Base-by-base conservation (phyloP, 768 basidiomycete species). In the Boletus eberwhitei region DNA sequence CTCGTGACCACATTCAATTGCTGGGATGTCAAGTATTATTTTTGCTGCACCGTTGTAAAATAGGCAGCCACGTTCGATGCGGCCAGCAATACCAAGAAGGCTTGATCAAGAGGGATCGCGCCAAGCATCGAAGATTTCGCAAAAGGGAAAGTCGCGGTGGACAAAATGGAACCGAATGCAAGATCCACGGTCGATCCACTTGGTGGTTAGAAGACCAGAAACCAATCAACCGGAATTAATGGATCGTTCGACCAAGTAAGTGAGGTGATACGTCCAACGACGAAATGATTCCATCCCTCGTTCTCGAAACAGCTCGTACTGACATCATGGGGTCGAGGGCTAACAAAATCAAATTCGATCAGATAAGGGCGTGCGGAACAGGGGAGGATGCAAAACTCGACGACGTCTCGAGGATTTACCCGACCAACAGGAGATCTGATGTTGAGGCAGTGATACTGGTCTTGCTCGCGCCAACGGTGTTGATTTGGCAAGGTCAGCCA, bases 161-260 rank as follows among this genome's bases (percentile, higher is more conserved):
- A 72, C 4, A 77, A 77, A 60, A 87, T 82, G 48, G 74, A 64
- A 58, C 81, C 81, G 76, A 22, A 80, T 77, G 68, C 84, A 80
- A 43, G 82, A 84, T 34, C 79, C 81, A 34, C 72, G 72, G n/a
- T 67, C 63, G 58, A 80, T 74, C 61, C 79, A 65, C 84, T 76
- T 76, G 40, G 83, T 84, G 63, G 84, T 71, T 14, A 79, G 78
- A 42, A 76, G 67, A 50, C 77, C 70, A 45, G 74, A 69, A 9
- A 70, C 68, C 0, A 12, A 74, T 76, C 31, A 74, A 61, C 62
- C 81, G 64, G 77, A 78, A 72, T 82, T 80, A 72, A 81, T 79
- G 63, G 82, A 86, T 86, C 86, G 73, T 86, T 84, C 19, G 68
- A 73, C 14, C 79, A 80, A 2, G 80, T 80, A 49, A 78, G 66